Evolutionary conservation across 2,329 filamentous ascomycete genomes (phyloP), one percentile per base, ranked within the genome.

Genomic region (Fusarium tanahbumbuense): DNA sequence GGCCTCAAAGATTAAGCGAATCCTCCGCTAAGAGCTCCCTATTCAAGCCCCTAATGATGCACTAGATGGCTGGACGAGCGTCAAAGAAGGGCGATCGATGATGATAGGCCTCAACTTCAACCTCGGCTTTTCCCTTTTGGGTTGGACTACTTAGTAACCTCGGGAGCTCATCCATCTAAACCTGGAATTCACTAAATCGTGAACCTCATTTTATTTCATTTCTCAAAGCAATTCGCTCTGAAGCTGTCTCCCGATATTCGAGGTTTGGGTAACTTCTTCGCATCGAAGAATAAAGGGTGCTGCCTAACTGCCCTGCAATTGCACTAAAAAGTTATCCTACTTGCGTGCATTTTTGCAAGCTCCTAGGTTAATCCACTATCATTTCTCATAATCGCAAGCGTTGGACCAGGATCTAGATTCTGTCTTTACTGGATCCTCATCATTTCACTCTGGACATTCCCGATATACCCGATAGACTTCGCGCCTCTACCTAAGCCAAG

Each of bases 61-160:
- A 11, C 18, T 15, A 10, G 25, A 13, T 28, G 23, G 22, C 18
- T n/a, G 22, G 23, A 42, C 34, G 25, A 48, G 44, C 30, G 40
- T 67, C 60, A 34, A 10, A 37, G 18, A 20, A 40, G 23, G 48
- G 18, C 32, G 32, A 44, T 44, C n/a, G n/a, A n/a, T n/a, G n/a
- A n/a, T n/a, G n/a, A 44, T 23, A 44, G 41, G 22, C 15, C 16
- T n/a, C 15, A 56, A 63, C 15, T 44, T 30, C 25, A 28, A 67
- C 72, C 72, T 74, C 72, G 72, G 72, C 72, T 72, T 73, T 64
- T 47, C 68, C 57, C 27, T 50, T 60, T 68, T 40, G 18, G 55
- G 57, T 25, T 54, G 42, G 23, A 44, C 27, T 32, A n/a, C 28
- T 44, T 45, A 70, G 67, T 5, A 62, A 64, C 61, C 37, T 67